These are phyloP conservation scores for Stagonosporopsis tanaceti DNA, from an alignment of 2,329 filamentous ascomycete genomes.

Conservation along the genomic window DNA sequence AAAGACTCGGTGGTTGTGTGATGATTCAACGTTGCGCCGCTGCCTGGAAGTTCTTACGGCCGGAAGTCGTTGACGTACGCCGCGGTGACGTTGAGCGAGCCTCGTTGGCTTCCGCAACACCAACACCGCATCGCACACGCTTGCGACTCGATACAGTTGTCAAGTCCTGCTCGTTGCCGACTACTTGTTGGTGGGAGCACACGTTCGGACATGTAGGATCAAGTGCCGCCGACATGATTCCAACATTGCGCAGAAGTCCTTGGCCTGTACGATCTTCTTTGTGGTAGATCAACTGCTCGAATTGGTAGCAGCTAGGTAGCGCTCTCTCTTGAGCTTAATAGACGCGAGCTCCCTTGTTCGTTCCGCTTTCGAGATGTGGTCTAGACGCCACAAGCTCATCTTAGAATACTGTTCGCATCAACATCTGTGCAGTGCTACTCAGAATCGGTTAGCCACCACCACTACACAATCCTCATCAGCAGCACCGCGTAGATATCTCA, in stretches of 20 bases:
- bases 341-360: not conserved
- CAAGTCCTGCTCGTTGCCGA: not conserved
- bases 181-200: not conserved
- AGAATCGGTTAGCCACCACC: not conserved
- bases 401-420: not conserved
- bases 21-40: slow-evolving; percentile 1
- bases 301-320: not conserved
- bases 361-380: not conserved
- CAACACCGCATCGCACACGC: not conserved
- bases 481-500: not conserved
- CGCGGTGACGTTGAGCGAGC: slow-evolving; percentile 6
- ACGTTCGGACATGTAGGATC: not conserved
- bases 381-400: not conserved
- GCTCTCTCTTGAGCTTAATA: not conserved
- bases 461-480: not conserved
- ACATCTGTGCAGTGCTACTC: no score
- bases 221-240: no score
- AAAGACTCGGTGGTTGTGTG: not conserved
- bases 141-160: not conserved
- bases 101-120: not conserved
- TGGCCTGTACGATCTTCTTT: no score
- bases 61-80: slow-evolving; percentile 19
- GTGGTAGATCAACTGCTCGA: no score
- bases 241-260: no score
- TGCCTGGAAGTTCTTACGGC: slow-evolving; percentile 11